These are phyloP conservation scores for Monoraphidium neglectum DNA, from an alignment of 139 green algal species.

Conservation along the genomic window DNA sequence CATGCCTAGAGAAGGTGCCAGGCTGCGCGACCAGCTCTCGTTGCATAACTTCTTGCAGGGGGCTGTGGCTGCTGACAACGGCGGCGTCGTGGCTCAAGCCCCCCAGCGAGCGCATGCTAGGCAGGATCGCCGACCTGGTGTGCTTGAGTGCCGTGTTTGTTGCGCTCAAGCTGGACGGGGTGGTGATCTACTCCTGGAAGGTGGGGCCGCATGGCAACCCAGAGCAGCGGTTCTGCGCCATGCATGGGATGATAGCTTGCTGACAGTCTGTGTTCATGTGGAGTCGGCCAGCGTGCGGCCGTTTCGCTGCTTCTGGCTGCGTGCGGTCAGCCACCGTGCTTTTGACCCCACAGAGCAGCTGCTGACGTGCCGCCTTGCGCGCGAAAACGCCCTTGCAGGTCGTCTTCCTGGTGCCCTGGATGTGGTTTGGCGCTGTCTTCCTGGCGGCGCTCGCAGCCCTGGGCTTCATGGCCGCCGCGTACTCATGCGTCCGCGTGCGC, in stretches of 20 bases:
- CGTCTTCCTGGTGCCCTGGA: slow-evolving; percentile 67
- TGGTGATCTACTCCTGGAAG: slow-evolving; percentile 49
- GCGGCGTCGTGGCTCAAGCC: slow-evolving; percentile 45
- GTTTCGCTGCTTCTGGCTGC: no score
- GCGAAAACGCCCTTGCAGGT: no score
- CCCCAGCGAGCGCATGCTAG: slow-evolving; percentile 37
- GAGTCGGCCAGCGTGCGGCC: no score
- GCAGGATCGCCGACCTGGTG: slow-evolving; percentile 48
- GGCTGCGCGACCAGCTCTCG: not conserved
- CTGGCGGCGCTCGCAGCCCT: slow-evolving; percentile 40
- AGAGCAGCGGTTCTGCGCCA: no score
- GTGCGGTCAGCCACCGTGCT: no score
- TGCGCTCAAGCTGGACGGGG: slow-evolving; percentile 49
- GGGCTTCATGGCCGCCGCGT: slow-evolving; percentile 40
- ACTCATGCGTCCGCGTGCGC: slow-evolving; percentile 31
- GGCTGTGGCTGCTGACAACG: slow-evolving; percentile 36
- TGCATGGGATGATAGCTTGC: no score
- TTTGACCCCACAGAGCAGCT: no score
- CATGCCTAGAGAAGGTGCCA: not conserved
- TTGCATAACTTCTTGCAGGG: slow-evolving; percentile 29
- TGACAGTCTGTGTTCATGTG: no score
- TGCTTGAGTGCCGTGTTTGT: slow-evolving; percentile 64
- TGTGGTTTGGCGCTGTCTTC: slow-evolving; percentile 57
- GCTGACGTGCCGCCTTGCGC: no score
- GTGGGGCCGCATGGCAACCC: no score